Percentiles rank a stretch among this genome's conserved stretches.
phyloP scores from a whole-genome alignment of 2,329 filamentous ascomycete genomes.

The Aspergillus aculeatus region DNA sequence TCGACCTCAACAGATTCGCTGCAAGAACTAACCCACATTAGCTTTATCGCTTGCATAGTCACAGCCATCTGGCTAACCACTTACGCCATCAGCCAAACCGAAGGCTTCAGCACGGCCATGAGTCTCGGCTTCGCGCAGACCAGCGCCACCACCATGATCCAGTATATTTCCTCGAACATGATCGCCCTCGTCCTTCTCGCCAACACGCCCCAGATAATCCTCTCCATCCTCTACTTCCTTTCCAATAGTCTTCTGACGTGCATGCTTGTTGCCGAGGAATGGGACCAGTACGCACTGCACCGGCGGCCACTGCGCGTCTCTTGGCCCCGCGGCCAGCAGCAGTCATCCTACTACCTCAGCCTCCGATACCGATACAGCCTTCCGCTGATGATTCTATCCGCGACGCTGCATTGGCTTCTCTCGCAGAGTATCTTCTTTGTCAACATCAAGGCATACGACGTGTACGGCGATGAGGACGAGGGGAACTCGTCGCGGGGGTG shows the following conservation, averaged over 20 bases:
- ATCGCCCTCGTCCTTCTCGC: constrained; percentile 20
- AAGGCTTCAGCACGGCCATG: background rate
- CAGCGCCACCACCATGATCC: background rate
- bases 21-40: background rate
- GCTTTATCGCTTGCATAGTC: background rate
- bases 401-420: constrained; percentile 47
- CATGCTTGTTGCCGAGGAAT: constrained; percentile 51
- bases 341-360: constrained; percentile 46
- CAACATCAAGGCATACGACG: background rate
- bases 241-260: constrained; percentile 41
- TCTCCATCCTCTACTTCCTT: constrained; percentile 33
- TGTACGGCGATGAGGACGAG: background rate
- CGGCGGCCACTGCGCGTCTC: constrained; percentile 47
- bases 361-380: constrained; percentile 45
- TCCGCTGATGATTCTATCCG: constrained; percentile 35
- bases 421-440: constrained; percentile 45
- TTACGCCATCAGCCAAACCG: background rate
- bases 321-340: constrained; percentile 41
- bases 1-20: too few relatives aligned
- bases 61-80: background rate
- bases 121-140: background rate
- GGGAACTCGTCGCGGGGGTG: background rate
- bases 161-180: background rate
- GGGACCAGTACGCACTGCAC: constrained; percentile 36
- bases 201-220: constrained; percentile 34